These are phyloP conservation scores for Discostella pseudostelligera DNA, from an alignment of 108 stramenopile species.

Conservation along the genomic window DNA sequence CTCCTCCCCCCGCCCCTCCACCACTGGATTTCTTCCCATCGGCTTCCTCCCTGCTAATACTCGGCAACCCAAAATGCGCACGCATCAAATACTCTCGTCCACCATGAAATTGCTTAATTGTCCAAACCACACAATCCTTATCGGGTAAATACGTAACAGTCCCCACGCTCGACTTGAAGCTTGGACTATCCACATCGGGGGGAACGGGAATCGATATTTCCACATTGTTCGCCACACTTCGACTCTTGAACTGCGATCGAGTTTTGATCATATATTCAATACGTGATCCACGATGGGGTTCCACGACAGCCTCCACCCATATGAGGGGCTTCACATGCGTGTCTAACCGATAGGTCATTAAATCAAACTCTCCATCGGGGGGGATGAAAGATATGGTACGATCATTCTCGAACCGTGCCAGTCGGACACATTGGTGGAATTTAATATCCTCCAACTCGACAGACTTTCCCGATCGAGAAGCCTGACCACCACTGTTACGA, in stretches of 20 bases:
- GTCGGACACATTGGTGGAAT: conserved; percentile 98
- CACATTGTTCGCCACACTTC: conserved; percentile 98
- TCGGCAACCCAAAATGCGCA: conserved; percentile 98
- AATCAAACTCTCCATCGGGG: conserved; percentile 98
- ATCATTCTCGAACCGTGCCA: conserved; percentile 98
- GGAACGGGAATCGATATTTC: conserved; percentile 99
- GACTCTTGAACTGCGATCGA: conserved; percentile 96
- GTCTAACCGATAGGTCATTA: conserved; percentile 98
- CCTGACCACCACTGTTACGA: conserved; percentile 38
- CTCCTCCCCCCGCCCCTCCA: conserved; percentile 47
- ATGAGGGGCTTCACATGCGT: conserved; percentile 99
- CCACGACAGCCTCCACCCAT: conserved; percentile 98
- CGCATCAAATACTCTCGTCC: conserved; percentile 97
- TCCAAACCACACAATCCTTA: conserved; percentile 96
- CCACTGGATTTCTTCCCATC: conserved; percentile 41
- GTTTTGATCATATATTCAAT: conserved; percentile 99
- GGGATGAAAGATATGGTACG: conserved; percentile 99
- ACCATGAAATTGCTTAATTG: conserved; percentile 96
- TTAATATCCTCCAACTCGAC: conserved; percentile 99
- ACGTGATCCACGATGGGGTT: conserved; percentile 93
- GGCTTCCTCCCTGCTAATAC: conserved; percentile 86
- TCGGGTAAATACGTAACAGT: conserved; percentile 98
- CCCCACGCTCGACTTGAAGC: conserved; percentile 95
- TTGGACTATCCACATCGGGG: conserved; percentile 97
- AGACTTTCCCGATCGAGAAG: conserved; percentile 72